Conservation (phyloP, 2,329 filamentous ascomycete genomes). For the Cordyceps tenuipes region DNA sequence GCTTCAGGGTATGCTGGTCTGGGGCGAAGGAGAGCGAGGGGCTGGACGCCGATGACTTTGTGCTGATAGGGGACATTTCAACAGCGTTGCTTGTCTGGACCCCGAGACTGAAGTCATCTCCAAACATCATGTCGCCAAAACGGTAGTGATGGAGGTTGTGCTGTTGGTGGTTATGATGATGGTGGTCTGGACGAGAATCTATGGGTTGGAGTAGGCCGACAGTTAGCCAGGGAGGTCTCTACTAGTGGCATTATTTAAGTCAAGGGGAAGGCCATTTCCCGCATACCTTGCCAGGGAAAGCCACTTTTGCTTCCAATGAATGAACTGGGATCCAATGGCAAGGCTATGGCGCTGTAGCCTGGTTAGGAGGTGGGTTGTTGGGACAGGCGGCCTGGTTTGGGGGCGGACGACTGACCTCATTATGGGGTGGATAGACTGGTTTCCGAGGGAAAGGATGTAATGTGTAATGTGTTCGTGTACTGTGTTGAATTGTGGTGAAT, state of each 20-base stretch:
- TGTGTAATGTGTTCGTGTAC: neutral
- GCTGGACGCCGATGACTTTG: constrained; percentile 48
- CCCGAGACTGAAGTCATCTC: neutral
- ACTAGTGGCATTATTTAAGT: constrained; percentile 1
- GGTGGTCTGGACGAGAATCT: neutral
- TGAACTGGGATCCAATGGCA: constrained; percentile 9
- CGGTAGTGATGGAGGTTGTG: neutral
- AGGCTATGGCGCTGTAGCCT: constrained; percentile 10
- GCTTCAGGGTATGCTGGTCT: constrained; percentile 54
- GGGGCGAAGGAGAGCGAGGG: constrained; percentile 46
- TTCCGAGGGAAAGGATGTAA: neutral
- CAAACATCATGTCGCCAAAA: constrained; percentile 5
- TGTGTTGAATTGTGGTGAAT: neutral
- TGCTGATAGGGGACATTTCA: constrained; percentile 3
- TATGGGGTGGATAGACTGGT: neutral
- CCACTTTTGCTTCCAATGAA: constrained; percentile 10
- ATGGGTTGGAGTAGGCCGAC: neutral
- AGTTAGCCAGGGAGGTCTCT: constrained; percentile 6
- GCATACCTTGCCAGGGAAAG: constrained; percentile 10
- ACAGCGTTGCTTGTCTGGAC: constrained; percentile 1
- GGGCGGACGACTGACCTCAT: constrained; percentile 5
- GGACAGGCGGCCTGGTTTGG: neutral
- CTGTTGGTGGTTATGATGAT: neutral
- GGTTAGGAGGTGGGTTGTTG: constrained; percentile 2
- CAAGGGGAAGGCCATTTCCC: constrained; percentile 5